These are phyloP conservation scores for Crithidia bombi DNA, from an alignment of 208 protist genomes.

Conservation along the genomic window DNA sequence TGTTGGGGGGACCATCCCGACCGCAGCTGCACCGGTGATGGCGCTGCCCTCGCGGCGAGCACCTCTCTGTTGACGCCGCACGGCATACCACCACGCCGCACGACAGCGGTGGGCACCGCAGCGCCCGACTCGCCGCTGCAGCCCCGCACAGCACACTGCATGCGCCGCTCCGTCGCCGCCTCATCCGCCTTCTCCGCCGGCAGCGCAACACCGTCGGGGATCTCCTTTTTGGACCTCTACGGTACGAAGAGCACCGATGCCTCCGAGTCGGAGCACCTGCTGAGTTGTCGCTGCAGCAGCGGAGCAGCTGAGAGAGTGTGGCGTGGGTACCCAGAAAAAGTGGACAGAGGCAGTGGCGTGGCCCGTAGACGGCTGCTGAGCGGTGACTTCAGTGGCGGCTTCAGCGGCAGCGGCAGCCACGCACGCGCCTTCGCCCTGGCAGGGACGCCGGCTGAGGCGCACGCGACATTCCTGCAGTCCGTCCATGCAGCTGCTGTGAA, in stretches of 20 bases:
- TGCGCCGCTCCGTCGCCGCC: neutral
- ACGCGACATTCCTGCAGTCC: slow-evolving; percentile 18
- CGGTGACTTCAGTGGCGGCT: slow-evolving; percentile 10
- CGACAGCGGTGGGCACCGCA: neutral
- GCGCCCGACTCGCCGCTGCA: neutral
- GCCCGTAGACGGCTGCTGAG: slow-evolving; percentile 5
- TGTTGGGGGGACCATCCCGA: neutral
- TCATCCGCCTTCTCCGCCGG: neutral
- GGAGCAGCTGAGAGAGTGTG: neutral
- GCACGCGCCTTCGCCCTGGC: neutral
- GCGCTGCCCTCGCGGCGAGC: neutral
- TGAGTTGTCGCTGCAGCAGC: neutral
- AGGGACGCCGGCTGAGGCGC: neutral
- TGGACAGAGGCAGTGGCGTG: neutral
- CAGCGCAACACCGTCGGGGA: neutral
- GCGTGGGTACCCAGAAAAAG: neutral
- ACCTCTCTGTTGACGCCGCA: slow-evolving; percentile 3
- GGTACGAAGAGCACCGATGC: neutral
- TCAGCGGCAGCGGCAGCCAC: slow-evolving; percentile 7
- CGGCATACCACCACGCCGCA: neutral
- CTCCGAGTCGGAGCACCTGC: neutral
- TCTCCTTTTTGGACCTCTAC: neutral
- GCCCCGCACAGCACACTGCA: neutral
- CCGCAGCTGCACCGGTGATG: slow-evolving; percentile 10
- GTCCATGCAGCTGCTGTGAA: slow-evolving; percentile 11